Evolutionary conservation across 805 yeast genomes (phyloP).

Genomic region (Metschnikowia hibisci): DNA sequence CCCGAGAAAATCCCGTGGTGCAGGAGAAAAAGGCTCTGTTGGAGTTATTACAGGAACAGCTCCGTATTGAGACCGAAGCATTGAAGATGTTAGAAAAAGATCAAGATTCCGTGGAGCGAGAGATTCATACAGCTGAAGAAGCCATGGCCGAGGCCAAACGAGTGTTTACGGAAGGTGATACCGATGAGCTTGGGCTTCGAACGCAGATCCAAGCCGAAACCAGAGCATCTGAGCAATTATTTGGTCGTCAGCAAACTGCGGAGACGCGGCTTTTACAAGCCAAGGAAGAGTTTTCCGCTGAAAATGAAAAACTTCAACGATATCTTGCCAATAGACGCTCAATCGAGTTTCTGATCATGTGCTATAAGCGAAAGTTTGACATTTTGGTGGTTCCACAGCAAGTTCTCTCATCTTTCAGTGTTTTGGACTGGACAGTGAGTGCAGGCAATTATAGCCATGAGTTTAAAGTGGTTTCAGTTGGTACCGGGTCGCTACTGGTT

Average conservation of each 20-base stretch:
- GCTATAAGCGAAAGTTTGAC: neutral
- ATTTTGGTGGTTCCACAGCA: conserved; percentile 3
- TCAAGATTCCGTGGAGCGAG: conserved; percentile 1
- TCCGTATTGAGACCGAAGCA: neutral
- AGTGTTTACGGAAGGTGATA: neutral
- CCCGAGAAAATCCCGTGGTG: neutral
- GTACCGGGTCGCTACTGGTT: conserved; percentile 1
- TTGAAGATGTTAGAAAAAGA: neutral
- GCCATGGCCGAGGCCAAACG: neutral
- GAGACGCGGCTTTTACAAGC: neutral
- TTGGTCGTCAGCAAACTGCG: neutral
- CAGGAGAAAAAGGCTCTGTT: neutral
- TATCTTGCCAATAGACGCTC: conserved; percentile 38
- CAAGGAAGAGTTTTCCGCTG: neutral
- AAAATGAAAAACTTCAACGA: conserved; percentile 22
- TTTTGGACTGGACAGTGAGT: neutral
- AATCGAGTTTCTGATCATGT: conserved; percentile 48
- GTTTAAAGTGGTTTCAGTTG: too few species aligned
- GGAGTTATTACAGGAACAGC: neutral
- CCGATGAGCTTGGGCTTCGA: neutral
- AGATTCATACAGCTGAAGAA: neutral
- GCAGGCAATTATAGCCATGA: too few species aligned
- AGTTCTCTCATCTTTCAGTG: neutral
- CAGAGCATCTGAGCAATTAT: neutral
- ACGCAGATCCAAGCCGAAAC: neutral